Evolutionary conservation across 441 rosid genomes (phyloP).

Genomic region (Breynia disticha): DNA sequence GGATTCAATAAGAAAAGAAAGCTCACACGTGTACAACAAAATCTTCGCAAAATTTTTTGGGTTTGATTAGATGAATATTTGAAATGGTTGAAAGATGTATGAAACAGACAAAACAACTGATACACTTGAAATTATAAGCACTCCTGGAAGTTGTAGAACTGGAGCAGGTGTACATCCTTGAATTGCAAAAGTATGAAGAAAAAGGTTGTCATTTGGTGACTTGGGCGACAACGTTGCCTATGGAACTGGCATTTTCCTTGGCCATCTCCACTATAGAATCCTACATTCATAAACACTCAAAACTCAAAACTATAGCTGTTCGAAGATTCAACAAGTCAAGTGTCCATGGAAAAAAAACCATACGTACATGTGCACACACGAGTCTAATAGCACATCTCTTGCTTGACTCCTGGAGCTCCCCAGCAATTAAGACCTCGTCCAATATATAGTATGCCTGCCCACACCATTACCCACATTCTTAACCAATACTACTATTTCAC

Average conservation of each 20-base stretch:
- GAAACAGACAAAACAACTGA: no score
- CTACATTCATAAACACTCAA: constrained; percentile 21
- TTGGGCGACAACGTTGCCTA: constrained; percentile 53
- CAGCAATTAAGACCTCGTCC: constrained; percentile 82
- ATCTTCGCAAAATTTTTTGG: no score
- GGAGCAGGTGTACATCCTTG: no score
- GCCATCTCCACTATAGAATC: constrained; percentile 63
- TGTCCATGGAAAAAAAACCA: not conserved
- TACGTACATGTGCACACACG: constrained; percentile 57
- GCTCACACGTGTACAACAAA: no score
- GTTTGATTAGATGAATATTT: no score
- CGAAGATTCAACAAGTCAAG: not conserved
- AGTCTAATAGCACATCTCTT: constrained; percentile 70
- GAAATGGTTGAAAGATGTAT: no score
- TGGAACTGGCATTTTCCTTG: constrained; percentile 46
- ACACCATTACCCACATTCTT: not conserved
- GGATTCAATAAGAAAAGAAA: no score
- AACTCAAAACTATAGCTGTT: not conserved
- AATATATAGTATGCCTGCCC: constrained; percentile 58
- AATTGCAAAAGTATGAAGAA: no score
- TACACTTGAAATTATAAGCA: no score
- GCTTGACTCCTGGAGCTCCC: constrained; percentile 96
- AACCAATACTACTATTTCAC: not conserved
- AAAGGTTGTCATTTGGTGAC: constrained; percentile 66
- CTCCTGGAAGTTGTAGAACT: no score